These are phyloP conservation scores for Haematococcus lacustris DNA, from an alignment of 139 green algal species.

Conservation along the genomic window DNA sequence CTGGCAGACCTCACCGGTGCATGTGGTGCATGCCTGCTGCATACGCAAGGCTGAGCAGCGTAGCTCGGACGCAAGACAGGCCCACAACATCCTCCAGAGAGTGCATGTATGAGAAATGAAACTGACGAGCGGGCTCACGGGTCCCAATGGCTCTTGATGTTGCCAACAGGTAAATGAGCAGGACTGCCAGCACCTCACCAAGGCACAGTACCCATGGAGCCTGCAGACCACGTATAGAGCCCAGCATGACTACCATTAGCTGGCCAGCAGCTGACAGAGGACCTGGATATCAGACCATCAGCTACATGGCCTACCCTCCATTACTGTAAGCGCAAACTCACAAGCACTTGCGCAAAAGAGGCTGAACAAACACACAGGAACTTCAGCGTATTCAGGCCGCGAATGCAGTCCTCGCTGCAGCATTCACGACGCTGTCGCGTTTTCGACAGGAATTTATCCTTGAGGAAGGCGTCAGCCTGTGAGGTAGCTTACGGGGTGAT, in stretches of 20 bases:
- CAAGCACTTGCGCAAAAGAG: slow-evolving; percentile 21
- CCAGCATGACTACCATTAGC: not conserved
- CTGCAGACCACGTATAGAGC: slow-evolving; percentile 14
- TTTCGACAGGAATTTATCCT: slow-evolving; percentile 17
- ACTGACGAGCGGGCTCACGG: slow-evolving; percentile 11
- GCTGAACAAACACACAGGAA: slow-evolving; percentile 27
- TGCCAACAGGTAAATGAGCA: slow-evolving; percentile 42
- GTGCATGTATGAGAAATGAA: slow-evolving; percentile 33
- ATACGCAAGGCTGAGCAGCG: slow-evolving; percentile 36
- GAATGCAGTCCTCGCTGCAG: slow-evolving; percentile 3
- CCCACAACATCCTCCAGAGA: slow-evolving; percentile 51
- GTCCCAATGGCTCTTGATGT: slow-evolving; percentile 15
- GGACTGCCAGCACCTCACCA: slow-evolving; percentile 26
- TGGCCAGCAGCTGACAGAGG: not conserved
- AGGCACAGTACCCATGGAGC: slow-evolving; percentile 45
- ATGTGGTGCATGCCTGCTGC: slow-evolving; percentile 11
- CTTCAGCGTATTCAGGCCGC: slow-evolving; percentile 18
- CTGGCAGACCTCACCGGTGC: slow-evolving; percentile 7
- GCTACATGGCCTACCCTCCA: not conserved
- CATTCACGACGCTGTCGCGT: not conserved
- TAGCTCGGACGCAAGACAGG: slow-evolving; percentile 26
- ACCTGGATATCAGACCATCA: not conserved
- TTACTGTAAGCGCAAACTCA: slow-evolving; percentile 1
- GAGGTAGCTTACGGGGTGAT: not conserved
- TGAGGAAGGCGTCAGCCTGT: slow-evolving; percentile 20